Evolutionary conservation across 75 land plant genomes (phyloP).

Genomic region (Gnetum montanum): DNA sequence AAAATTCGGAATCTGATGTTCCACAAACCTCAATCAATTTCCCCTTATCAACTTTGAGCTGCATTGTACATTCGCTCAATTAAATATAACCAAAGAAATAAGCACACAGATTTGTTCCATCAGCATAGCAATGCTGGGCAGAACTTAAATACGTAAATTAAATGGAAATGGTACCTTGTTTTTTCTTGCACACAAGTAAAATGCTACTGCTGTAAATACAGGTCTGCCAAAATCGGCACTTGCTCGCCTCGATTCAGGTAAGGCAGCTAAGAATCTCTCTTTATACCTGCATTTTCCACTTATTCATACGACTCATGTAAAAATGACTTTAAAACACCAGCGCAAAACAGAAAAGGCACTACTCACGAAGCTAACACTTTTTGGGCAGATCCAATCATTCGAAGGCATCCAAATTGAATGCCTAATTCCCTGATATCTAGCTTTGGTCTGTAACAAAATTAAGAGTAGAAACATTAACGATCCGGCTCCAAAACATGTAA

Average conservation of each 20-base stretch:
- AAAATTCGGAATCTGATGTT: conserved; percentile 84
- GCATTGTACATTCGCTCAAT: conserved; percentile 11
- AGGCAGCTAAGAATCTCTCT: conserved; percentile 66
- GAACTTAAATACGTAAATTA: not conserved
- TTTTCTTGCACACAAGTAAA: conserved; percentile 83
- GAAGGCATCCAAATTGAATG: conserved; percentile 88
- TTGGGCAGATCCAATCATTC: conserved; percentile 65
- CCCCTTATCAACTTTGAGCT: conserved; percentile 87
- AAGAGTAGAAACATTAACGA: not conserved
- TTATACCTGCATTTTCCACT: conserved; percentile 45
- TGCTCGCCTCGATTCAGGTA: conserved; percentile 65
- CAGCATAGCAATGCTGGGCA: not conserved
- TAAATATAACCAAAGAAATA: not conserved
- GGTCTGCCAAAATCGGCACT: conserved; percentile 82
- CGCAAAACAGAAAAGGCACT: not conserved
- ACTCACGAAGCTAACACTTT: conserved; percentile 68
- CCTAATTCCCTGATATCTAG: conserved; percentile 76
- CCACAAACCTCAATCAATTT: conserved; percentile 84
- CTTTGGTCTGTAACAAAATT: conserved; percentile 38
- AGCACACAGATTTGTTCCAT: not conserved
- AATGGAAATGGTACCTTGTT: conserved; percentile 51
- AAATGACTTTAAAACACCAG: not conserved
- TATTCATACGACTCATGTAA: not conserved
- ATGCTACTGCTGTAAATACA: conserved; percentile 88
- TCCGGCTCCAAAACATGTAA: not conserved